phyloP scores from a whole-genome alignment of 257 asterid species.

The Mentha longifolia region DNA sequence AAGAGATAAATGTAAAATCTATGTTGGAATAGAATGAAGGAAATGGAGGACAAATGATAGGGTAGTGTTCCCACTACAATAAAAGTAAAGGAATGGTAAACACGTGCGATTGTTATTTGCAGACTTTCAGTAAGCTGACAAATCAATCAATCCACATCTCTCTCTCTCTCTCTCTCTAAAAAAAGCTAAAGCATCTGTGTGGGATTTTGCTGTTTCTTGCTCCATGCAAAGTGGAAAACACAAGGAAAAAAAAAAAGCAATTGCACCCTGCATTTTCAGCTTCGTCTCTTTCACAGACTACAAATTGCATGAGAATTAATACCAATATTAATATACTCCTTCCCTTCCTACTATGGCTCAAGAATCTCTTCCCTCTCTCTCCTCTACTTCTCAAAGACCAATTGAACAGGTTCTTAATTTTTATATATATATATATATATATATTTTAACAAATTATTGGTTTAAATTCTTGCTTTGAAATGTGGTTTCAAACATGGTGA shows the following conservation, averaged over 20 bases:
- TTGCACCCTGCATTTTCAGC: background rate
- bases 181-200: background rate
- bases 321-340: background rate
- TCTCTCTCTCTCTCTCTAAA: constrained; percentile 17
- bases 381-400: constrained; percentile 30
- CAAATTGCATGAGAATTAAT: background rate
- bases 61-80: constrained; percentile 8
- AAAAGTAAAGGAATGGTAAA: constrained; percentile 33
- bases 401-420: constrained; percentile 25
- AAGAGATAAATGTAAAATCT: background rate
- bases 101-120: constrained; percentile 33
- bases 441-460: background rate
- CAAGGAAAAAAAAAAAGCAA: background rate
- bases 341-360: constrained; percentile 5
- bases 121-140: background rate
- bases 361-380: constrained; percentile 18
- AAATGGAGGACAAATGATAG: background rate
- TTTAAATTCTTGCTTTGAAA: background rate
- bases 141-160: constrained; percentile 25
- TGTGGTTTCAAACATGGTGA: background rate
- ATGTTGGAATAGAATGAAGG: background rate
- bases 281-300: constrained; percentile 27
- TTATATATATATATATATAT: no score
- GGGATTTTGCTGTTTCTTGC: background rate
- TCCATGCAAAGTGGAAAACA: constrained; percentile 21